A percentile compares a stretch with the other conserved stretches of the same genome.
These are phyloP conservation scores for Cucurbita pepo DNA, from an alignment of 306 rosid genomes.

Conservation along the genomic window DNA sequence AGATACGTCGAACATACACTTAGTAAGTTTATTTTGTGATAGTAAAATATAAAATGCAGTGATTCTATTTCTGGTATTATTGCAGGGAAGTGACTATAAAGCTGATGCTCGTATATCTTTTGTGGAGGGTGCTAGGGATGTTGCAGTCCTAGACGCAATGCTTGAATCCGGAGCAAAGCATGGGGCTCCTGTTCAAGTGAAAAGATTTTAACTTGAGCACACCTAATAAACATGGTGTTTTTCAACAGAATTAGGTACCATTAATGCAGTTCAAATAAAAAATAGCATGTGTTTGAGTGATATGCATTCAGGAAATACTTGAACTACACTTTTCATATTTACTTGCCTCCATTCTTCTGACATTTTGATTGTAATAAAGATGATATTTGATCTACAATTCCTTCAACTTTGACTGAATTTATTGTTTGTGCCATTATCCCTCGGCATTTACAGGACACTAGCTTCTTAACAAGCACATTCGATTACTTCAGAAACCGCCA, in stretches of 20 bases:
- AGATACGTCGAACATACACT: not conserved
- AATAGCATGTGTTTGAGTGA: too few species aligned
- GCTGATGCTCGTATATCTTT: constrained; percentile 64
- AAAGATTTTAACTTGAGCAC: constrained; percentile 34
- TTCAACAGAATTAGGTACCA: not conserved
- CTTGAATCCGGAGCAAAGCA: constrained; percentile 71
- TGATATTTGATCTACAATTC: not conserved
- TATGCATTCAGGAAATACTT: not conserved
- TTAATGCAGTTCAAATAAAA: too few species aligned
- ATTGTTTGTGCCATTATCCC: not conserved
- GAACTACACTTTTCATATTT: not conserved
- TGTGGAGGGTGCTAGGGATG: constrained; percentile 86
- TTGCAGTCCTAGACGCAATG: constrained; percentile 86
- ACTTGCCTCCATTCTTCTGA: not conserved
- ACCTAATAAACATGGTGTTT: not conserved
- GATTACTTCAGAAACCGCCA: too few species aligned
- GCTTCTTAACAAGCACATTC: too few species aligned
- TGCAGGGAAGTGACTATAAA: constrained; percentile 34
- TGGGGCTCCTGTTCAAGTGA: constrained; percentile 58
- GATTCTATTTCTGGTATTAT: constrained; percentile 15
- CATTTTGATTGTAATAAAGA: not conserved
- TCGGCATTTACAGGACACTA: not conserved
- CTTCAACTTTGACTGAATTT: not conserved
- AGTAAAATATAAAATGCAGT: not conserved
- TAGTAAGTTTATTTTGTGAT: not conserved